Percentiles rank a stretch among this genome's conserved stretches.
Evolutionary conservation across 805 yeast genomes (phyloP).

Genomic region (Teunomyces aglyptinius): DNA sequence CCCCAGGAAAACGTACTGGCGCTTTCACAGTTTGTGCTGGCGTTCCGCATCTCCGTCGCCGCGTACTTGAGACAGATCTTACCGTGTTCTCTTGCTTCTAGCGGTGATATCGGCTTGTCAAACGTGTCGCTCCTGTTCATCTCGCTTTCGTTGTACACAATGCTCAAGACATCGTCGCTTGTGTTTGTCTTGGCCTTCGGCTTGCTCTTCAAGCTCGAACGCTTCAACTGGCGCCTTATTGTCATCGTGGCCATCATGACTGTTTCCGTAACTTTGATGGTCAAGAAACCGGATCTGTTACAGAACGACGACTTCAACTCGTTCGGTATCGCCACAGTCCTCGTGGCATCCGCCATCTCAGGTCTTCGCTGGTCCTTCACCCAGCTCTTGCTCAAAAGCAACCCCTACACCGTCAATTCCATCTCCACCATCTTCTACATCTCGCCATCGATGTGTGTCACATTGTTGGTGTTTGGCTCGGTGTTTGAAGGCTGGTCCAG

Average conservation of each 20-base stretch:
- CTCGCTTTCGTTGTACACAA: conserved; percentile 82
- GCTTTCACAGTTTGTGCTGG: conserved; percentile 14
- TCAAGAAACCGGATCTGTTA: conserved; percentile 35
- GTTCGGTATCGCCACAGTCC: conserved; percentile 71
- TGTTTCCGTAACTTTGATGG: conserved; percentile 85
- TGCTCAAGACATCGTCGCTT: conserved; percentile 85
- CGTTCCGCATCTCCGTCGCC: conserved; percentile 19
- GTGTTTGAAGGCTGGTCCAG: conserved; percentile 64
- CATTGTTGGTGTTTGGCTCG: conserved; percentile 61
- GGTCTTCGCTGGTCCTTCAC: conserved; percentile 96
- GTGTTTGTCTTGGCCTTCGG: conserved; percentile 90
- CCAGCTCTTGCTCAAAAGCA: conserved; percentile 69
- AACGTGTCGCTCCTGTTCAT: conserved; percentile 79
- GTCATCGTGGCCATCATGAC: conserved; percentile 78
- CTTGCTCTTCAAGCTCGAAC: conserved; percentile 74
- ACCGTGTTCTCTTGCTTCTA: conserved; percentile 85
- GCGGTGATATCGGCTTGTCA: conserved; percentile 92
- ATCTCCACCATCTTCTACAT: conserved; percentile 79
- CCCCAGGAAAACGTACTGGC: not conserved
- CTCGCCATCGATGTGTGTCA: conserved; percentile 77
- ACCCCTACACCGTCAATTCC: conserved; percentile 65
- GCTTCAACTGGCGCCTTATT: conserved; percentile 62
- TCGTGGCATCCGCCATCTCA: conserved; percentile 75
- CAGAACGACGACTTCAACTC: conserved; percentile 19
- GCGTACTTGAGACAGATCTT: conserved; percentile 53